These are phyloP conservation scores for Miscanthus sacchariflorus DNA, from an alignment of 202 grass and related monocot genomes.

Conservation along the genomic window DNA sequence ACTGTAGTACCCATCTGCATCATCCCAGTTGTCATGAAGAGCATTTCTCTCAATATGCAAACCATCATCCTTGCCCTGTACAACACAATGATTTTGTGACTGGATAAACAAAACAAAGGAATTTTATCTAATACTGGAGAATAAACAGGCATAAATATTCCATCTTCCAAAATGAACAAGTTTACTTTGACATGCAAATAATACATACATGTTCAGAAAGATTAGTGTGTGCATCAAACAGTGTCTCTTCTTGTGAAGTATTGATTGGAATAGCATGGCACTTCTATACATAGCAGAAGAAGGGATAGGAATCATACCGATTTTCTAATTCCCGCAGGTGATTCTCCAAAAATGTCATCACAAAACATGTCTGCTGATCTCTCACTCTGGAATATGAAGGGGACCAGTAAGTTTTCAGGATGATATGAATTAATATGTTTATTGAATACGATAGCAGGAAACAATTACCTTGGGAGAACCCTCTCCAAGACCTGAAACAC, in stretches of 20 bases:
- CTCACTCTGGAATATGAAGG: slow-evolving; percentile 74
- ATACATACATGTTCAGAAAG: neutral
- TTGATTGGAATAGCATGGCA: neutral
- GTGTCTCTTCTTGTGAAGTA: neutral
- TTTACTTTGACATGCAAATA: neutral
- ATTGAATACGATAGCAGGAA: slow-evolving; percentile 29
- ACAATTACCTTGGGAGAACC: slow-evolving; percentile 85
- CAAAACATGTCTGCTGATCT: slow-evolving; percentile 91
- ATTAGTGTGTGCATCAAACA: slow-evolving; percentile 1
- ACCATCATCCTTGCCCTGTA: slow-evolving; percentile 77
- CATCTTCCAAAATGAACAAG: slow-evolving; percentile 24
- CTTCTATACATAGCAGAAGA: slow-evolving; percentile 13
- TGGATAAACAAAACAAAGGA: slow-evolving; percentile 24
- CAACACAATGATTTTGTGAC: slow-evolving; percentile 19
- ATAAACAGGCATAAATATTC: slow-evolving; percentile 2
- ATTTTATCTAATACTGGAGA: slow-evolving; percentile 8
- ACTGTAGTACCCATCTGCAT: slow-evolving; percentile 99
- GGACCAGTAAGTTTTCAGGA: slow-evolving; percentile 44
- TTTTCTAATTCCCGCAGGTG: slow-evolving; percentile 79
- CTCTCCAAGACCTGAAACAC: slow-evolving; percentile 77
- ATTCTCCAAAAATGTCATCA: slow-evolving; percentile 98
- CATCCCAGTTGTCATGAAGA: slow-evolving; percentile 98
- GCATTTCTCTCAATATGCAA: slow-evolving; percentile 72
- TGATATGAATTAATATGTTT: slow-evolving; percentile 26
- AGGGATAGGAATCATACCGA: slow-evolving; percentile 53